phyloP scores from a whole-genome alignment of 805 yeast species.

The Brettanomyces naardenensis region DNA sequence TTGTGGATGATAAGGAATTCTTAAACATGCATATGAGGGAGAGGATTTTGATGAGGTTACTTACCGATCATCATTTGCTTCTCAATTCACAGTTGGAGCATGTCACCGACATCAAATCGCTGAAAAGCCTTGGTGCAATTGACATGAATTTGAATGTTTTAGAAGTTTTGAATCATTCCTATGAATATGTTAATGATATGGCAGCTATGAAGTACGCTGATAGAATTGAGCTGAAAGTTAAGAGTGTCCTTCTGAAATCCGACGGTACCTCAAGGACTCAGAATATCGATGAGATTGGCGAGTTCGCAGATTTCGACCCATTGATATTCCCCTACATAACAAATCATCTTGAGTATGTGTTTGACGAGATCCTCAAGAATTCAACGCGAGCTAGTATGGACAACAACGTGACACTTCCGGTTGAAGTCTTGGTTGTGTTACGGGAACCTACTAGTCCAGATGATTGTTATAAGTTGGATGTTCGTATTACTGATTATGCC shows the following conservation, averaged over 20 bases:
- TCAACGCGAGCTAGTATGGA: constrained; percentile 86
- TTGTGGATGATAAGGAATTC: constrained; percentile 32
- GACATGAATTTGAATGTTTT: constrained; percentile 61
- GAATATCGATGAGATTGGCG: constrained; percentile 26
- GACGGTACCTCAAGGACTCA: constrained; percentile 24
- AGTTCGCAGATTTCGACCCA: constrained; percentile 9
- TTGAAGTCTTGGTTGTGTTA: constrained; percentile 38
- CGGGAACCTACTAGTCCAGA: constrained; percentile 21
- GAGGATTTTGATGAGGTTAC: constrained; percentile 76
- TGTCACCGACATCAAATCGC: constrained; percentile 27
- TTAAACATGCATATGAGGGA: constrained; percentile 73
- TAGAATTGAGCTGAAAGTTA: constrained; percentile 51
- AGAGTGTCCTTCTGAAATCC: constrained; percentile 24
- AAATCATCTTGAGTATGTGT: constrained; percentile 78
- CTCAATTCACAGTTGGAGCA: constrained; percentile 38
- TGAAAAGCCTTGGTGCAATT: constrained; percentile 53
- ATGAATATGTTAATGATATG: constrained; percentile 74
- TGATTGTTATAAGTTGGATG: constrained; percentile 36
- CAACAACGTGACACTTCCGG: constrained; percentile 38
- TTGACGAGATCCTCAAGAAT: constrained; percentile 82
- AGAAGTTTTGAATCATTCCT: constrained; percentile 53
- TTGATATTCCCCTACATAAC: constrained; percentile 76
- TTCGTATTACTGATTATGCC: constrained; percentile 80
- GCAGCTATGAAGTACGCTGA: constrained; percentile 79
- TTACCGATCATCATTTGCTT: constrained; percentile 79